phyloP scores from a whole-genome alignment of 2,329 filamentous ascomycete genomes.

The Didymella glomerata region DNA sequence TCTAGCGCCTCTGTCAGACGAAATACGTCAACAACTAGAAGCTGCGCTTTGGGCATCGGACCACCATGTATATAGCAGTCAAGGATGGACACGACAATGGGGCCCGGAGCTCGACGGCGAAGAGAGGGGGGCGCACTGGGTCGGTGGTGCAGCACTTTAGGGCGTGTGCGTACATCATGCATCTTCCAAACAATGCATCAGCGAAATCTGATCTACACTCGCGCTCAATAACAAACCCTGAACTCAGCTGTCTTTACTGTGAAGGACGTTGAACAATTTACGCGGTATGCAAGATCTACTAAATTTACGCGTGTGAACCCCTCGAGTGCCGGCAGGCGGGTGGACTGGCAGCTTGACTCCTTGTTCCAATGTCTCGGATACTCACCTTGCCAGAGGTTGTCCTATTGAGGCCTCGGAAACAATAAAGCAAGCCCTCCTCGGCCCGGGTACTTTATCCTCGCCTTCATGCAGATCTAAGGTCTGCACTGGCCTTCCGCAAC shows the following conservation, averaged over 20 bases:
- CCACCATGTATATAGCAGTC: neutral
- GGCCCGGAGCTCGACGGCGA: neutral
- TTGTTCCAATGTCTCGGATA: constrained; percentile 13
- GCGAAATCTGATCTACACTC: no score
- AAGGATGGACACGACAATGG: neutral
- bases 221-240: neutral
- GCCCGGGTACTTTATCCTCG: neutral
- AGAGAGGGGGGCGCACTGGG: neutral
- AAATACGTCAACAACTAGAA: neutral
- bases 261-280: neutral
- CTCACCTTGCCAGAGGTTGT: neutral
- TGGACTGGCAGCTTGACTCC: neutral
- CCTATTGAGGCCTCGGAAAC: neutral
- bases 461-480: neutral
- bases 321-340: neutral
- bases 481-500: neutral
- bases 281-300: neutral
- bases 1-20: neutral
- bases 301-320: neutral
- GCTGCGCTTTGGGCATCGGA: neutral
- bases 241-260: neutral
- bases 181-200: neutral
- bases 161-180: neutral
- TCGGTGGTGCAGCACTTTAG: neutral
- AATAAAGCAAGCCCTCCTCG: neutral